Evolutionary conservation across 148 eudicot species (phyloP), one percentile per base, ranked within the genome.

Genomic region (Diospyros kaki): DNA sequence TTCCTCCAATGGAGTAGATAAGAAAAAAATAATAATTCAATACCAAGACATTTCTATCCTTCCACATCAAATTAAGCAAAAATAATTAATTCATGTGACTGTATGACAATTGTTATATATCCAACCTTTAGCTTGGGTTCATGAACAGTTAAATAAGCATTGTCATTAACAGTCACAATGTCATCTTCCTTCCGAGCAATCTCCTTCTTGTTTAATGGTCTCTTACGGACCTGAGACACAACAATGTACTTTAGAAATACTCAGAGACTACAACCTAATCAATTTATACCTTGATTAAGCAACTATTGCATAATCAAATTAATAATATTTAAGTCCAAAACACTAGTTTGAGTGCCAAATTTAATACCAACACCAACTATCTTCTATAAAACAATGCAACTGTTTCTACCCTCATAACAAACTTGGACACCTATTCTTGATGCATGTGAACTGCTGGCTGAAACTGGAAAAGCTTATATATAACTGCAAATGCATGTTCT

Each of bases 171-270:
- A 78, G 90, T 80, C 73, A 95, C 99, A 75, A 95, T 62, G 76
- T 95, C 99, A 58, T 95, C 99, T 79, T 95, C 99, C 69, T 92
- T 95, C 68, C 96, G 93, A 78, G 99, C 75, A 78, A 81, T 55
- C 88, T 95, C 99, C 82, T 95, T 95, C 83, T 90, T 95, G 73
- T 95, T 95, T 67, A 95, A 67, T 59, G 99, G 99, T 74, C 99
- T 86, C 86, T 95, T 95, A 58, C 99, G 96, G 68, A 95, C 99
- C 99, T 95, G 76, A 62, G 15, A 52, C 61, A 59, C 62, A 68
- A 54, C 69, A 58, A 64, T 39, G 39, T 44, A 69, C 5, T 42
- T 52, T 12, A 69, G 45, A 52, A 38, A 53, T 67, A 46, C 55
- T 50, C 71, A 9, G 14, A 67, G 38, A 59, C 5, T 59, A 59